Conservation (phyloP, 1,139 yeast species). For the Taphrina confusa region DNA sequence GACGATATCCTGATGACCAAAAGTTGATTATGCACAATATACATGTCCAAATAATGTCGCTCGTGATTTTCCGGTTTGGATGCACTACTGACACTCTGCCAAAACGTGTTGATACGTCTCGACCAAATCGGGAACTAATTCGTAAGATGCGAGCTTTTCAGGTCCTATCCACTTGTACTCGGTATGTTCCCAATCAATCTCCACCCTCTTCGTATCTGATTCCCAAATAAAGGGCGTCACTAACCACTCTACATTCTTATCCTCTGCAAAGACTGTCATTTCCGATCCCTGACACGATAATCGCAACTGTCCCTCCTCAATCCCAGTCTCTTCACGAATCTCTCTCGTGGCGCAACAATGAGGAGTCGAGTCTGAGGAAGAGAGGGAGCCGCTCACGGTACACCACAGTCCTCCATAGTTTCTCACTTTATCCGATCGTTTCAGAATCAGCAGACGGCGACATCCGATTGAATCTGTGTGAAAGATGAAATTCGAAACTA, state of each 20-base stretch:
- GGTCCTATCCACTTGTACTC: slow-evolving; percentile 4
- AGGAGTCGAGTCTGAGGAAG: not conserved
- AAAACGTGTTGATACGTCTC: slow-evolving; percentile 1
- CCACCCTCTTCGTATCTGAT: not conserved
- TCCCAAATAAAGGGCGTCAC: slow-evolving; percentile 4
- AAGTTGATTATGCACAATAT: no score
- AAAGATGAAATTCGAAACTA: slow-evolving; percentile 9
- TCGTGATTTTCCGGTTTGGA: not conserved
- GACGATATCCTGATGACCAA: no score
- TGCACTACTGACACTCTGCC: not conserved
- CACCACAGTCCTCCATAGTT: slow-evolving; percentile 2
- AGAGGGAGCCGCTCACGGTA: not conserved
- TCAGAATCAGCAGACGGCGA: slow-evolving; percentile 4
- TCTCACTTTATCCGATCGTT: slow-evolving; percentile 2
- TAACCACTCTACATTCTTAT: not conserved
- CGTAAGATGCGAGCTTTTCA: slow-evolving; percentile 1
- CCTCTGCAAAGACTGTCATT: not conserved
- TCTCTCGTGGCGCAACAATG: not conserved
- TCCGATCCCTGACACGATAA: not conserved
- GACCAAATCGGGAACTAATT: not conserved
- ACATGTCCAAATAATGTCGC: no score
- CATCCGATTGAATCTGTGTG: slow-evolving; percentile 4
- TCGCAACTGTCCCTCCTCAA: not conserved
- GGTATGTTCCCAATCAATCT: slow-evolving; percentile 12
- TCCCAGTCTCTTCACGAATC: not conserved